Evolutionary conservation across 768 basidiomycete species (phyloP), one percentile per base, ranked within the genome.

Genomic region (Mycena galopus): DNA sequence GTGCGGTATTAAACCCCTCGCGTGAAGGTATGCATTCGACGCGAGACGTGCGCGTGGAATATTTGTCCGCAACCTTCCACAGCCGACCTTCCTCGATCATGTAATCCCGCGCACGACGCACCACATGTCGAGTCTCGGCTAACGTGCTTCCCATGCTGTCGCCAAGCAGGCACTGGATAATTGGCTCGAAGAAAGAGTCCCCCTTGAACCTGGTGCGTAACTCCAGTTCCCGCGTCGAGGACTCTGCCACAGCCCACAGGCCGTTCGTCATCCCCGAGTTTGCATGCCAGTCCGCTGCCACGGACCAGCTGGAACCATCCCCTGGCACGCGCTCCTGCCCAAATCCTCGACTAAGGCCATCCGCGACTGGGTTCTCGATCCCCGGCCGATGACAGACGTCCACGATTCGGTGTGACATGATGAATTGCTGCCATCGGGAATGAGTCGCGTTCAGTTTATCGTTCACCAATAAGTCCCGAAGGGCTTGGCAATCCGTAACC

Each of bases 391-490:
- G 78, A 3, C 66, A 17, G 16, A 42, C 69, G 21, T 75, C 75
- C 0, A 66, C 56, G 39, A 82, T 77, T 25, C 75, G 50, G 30
- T 76, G 50, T 0, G 62, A 59, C 1, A 81, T 23, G 12, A 83
- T 74, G 12, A 76, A 65, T 16, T 83, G 78, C 14, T 66, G n/a
- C 81, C 79, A 82, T 16, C 76, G 32, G 0, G 77, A 72, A 50
- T 82, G 80, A 0, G 62, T 68, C 9, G 68, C 53, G 23, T 56
- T 70, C 10, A 79, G 65, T 4, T 71, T 69, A 53, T 75, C 76
- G 65, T 60, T 78, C 1, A 57, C 32, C 10, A 82, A 67, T 0
- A 79, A 59, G 35, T 80, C 78, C 12, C 67, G 16, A 3, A 83
- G 61, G 0, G 78, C 78, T n/a, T 62, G 60, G 29, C 60, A 62